Evolutionary conservation across 371 early-diverging fungal species (phyloP).

Genomic region (Haplosporangium sp.): DNA sequence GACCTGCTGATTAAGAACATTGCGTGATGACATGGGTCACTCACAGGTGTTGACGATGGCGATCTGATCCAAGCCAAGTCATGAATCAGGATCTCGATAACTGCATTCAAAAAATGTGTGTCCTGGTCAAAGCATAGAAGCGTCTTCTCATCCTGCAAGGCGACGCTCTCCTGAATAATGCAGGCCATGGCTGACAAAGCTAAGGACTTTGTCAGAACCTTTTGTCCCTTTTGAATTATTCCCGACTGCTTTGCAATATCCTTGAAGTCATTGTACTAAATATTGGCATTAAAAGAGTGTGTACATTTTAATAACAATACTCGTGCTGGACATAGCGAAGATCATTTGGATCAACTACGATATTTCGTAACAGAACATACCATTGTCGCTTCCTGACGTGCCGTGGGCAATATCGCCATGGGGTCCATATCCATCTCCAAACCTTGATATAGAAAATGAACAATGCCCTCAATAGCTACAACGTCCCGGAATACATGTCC

Average conservation of each 20-base stretch:
- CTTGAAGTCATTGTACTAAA: slow-evolving; percentile 40
- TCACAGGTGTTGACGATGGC: slow-evolving; percentile 28
- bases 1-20: not conserved
- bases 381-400: slow-evolving; percentile 24
- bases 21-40: not conserved
- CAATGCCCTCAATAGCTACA: slow-evolving; percentile 10
- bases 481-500: not conserved
- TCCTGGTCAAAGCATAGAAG: slow-evolving; percentile 17
- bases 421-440: slow-evolving; percentile 37
- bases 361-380: slow-evolving; percentile 1
- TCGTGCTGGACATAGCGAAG: too few species aligned
- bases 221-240: slow-evolving; percentile 40
- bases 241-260: slow-evolving; percentile 38
- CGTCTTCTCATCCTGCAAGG: slow-evolving; percentile 2
- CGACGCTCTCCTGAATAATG: slow-evolving; percentile 18
- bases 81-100: slow-evolving; percentile 24
- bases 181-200: slow-evolving; percentile 10
- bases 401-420: slow-evolving; percentile 25
- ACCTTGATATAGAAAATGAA: slow-evolving; percentile 13
- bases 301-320: not conserved
- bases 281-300: not conserved
- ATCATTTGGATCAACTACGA: not conserved
- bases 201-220: slow-evolving; percentile 38
- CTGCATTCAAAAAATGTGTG: slow-evolving; percentile 9
- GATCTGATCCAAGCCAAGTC: slow-evolving; percentile 50